Base-by-base conservation (phyloP, 371 early-diverging fungal genomes). In the Rhizomucor miehei region DNA sequence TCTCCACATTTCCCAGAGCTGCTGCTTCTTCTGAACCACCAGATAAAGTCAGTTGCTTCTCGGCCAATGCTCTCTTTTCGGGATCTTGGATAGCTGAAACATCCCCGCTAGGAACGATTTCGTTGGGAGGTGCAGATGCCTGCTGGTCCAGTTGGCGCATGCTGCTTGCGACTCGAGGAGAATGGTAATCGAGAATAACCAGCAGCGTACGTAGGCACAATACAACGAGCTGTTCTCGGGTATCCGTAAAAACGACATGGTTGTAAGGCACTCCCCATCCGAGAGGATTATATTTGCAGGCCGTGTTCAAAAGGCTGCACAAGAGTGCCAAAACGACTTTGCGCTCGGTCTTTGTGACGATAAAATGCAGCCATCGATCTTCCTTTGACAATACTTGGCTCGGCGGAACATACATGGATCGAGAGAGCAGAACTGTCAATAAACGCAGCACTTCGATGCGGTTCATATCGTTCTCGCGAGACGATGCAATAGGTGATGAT, bases 191-290 rank as follows among this genome's bases (percentile, higher is more conserved):
- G 36, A 92, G 69, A 14, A 93, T 66, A 9, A 85, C 81, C 16
- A 89, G 71, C 9, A 93, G 69, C 0, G 75, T 67, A 40, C 91
- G 89, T 39, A 90, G 57, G 44, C 87, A 83, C 34, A 86, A 62
- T 13, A 84, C 71, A 1, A 89, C 88, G 2, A 91, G 75, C 34
- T 84, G 79, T 51, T 94, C 93, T 10, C 79, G 71, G 0, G 82
- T 73, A 51, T 90, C 89, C 6, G 82, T 74, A 51, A 85, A 80
- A 47, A 92, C 60, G 6, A 91, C 77, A 61, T 91, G 89, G 53
- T 91, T 90, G 74, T 93, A 94, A 21, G 93, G 93, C 3, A 94
- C 69, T 1, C 83, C 85, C 92, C 92, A 93, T 6, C 92, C 91
- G 4, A 86, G 77, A 1, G 90, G 89, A 60, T 91, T 88, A 61